These are phyloP conservation scores for Gaeumannomyces tritici DNA, from an alignment of 2,329 filamentous ascomycete genomes.

Conservation along the genomic window DNA sequence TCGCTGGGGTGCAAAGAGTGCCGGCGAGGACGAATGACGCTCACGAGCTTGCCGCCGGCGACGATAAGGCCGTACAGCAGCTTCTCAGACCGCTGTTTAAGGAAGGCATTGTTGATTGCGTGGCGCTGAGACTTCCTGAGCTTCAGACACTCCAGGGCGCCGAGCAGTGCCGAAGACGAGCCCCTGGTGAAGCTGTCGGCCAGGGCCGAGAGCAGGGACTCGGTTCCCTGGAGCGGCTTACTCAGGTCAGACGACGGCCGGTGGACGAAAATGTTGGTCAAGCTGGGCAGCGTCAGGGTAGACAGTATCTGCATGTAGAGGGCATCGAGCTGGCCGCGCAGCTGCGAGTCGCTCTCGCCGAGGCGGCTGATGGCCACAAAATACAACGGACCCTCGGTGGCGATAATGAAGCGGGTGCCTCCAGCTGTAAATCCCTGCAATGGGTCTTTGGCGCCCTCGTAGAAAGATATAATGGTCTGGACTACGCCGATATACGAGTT, in stretches of 20 bases:
- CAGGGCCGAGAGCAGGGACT: slow-evolving; percentile 79
- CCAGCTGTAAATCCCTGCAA: slow-evolving; percentile 83
- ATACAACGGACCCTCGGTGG: slow-evolving; percentile 79
- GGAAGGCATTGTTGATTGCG: slow-evolving; percentile 75
- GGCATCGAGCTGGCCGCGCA: slow-evolving; percentile 80
- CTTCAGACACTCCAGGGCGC: slow-evolving; percentile 86
- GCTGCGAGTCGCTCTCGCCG: slow-evolving; percentile 82
- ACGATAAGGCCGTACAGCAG: slow-evolving; percentile 91
- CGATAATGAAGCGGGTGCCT: slow-evolving; percentile 73
- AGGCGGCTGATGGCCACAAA: slow-evolving; percentile 88
- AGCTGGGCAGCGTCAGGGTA: slow-evolving; percentile 78
- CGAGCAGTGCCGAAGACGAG: slow-evolving; percentile 79
- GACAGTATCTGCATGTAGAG: slow-evolving; percentile 98
- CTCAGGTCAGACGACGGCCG: slow-evolving; percentile 91
- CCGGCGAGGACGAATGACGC: slow-evolving; percentile 86
- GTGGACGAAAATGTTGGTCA: slow-evolving; percentile 79
- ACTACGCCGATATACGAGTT: slow-evolving; percentile 92
- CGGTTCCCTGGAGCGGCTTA: slow-evolving; percentile 82
- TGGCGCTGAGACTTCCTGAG: slow-evolving; percentile 81
- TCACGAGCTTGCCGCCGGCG: slow-evolving; percentile 85
- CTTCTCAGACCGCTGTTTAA: slow-evolving; percentile 67
- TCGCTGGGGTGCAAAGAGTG: slow-evolving; percentile 95
- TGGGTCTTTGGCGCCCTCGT: slow-evolving; percentile 68
- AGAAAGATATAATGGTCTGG: slow-evolving; percentile 97
- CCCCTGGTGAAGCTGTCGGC: slow-evolving; percentile 92